Percentiles rank a stretch among this genome's conserved stretches.
phyloP scores from a whole-genome alignment of 2,329 filamentous ascomycete species.

The Curvularia sp. region DNA sequence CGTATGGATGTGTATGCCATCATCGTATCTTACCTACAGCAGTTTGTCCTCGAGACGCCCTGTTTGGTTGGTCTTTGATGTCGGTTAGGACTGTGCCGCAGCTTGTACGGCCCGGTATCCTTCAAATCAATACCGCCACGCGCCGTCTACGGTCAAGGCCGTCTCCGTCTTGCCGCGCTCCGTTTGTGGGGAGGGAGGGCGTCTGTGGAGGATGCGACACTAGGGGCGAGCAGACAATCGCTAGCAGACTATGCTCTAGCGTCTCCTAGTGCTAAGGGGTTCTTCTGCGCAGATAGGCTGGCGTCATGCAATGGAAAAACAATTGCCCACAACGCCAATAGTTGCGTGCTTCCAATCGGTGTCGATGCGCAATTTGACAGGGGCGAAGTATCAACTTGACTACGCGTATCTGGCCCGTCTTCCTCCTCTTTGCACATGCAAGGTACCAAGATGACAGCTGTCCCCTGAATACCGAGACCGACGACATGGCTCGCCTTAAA shows the following conservation, averaged over 20 bases:
- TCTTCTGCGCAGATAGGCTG: background rate
- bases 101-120: constrained; percentile 13
- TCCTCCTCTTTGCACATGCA: background rate
- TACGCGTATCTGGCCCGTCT: constrained; percentile 1
- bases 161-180: constrained; percentile 16
- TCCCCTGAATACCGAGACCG: background rate
- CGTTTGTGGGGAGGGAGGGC: constrained; percentile 26
- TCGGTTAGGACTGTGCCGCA: constrained; percentile 14
- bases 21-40: constrained; percentile 10
- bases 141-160: background rate
- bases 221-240: background rate
- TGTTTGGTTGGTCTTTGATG: constrained; percentile 14
- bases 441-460: constrained; percentile 6
- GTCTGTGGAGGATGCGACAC: constrained; percentile 31
- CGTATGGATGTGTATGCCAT: constrained; percentile 9
- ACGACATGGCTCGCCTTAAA: constrained; percentile 1
- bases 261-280: constrained; percentile 3
- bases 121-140: constrained; percentile 7
- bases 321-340: constrained; percentile 8
- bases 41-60: constrained; percentile 11
- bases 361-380: background rate
- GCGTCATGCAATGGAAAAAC: constrained; percentile 15
- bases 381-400: background rate
- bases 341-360: constrained; percentile 12
- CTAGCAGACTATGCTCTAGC: constrained; percentile 14